Conservation (phyloP, 768 basidiomycete species). For the Cubamyces sp. region DNA sequence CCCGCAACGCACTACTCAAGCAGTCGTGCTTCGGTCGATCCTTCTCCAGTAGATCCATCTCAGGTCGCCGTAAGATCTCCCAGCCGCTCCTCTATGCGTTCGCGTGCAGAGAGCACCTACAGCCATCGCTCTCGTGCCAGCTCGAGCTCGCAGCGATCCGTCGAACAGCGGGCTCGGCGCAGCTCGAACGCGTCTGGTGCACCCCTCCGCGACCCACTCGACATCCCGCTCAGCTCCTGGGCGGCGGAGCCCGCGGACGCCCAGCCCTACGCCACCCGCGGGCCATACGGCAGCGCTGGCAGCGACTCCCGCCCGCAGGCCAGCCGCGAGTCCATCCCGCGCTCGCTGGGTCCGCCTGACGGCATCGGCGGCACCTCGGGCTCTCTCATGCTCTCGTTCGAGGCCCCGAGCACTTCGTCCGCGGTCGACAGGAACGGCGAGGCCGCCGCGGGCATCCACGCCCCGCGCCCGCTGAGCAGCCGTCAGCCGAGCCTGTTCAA, state of each 20-base stretch:
- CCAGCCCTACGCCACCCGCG: constrained; percentile 10
- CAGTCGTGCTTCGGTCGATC: neutral
- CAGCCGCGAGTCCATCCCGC: constrained; percentile 22
- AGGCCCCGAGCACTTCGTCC: constrained; percentile 20
- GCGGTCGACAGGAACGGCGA: constrained; percentile 26
- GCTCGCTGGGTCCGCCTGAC: constrained; percentile 14
- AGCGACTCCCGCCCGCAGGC: constrained; percentile 3
- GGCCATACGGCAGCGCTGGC: neutral
- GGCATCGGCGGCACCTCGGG: constrained; percentile 6
- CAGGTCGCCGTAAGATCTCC: neutral
- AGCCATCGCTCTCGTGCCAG: constrained; percentile 5
- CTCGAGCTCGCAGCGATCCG: constrained; percentile 6
- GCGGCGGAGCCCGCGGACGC: neutral
- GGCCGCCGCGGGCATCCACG: constrained; percentile 25
- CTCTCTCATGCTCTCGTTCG: constrained; percentile 24
- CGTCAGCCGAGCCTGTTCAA: constrained; percentile 20
- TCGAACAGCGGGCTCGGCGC: constrained; percentile 12
- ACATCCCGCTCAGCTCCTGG: neutral
- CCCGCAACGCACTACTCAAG: constrained; percentile 10
- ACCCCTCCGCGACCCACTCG: constrained; percentile 3
- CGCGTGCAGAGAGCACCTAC: constrained; percentile 17
- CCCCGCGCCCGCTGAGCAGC: constrained; percentile 27
- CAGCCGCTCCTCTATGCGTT: constrained; percentile 13
- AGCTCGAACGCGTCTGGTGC: constrained; percentile 9
- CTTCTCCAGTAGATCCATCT: constrained; percentile 4